phyloP scores from a whole-genome alignment of 169 alveolate genomes.

The Plasmodium coatneyi region DNA sequence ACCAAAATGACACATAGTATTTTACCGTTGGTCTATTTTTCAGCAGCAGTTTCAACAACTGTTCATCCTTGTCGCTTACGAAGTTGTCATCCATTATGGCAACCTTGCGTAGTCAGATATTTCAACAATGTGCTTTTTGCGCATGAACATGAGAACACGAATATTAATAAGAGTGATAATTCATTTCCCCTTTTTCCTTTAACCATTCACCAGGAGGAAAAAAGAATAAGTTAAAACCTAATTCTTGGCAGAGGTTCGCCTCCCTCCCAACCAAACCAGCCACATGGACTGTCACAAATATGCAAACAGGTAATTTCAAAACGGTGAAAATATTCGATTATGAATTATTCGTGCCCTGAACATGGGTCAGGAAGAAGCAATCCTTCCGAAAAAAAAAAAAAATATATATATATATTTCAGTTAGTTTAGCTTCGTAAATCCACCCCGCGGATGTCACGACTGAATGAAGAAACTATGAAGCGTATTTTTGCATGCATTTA shows the following conservation, averaged over 20 bases:
- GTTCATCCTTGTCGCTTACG: conserved; percentile 65
- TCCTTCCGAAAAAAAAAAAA: neutral
- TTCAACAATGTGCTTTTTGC: neutral
- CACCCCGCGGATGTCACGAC: neutral
- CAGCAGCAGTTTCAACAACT: conserved; percentile 44
- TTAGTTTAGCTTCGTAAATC: neutral
- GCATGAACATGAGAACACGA: neutral
- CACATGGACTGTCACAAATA: neutral
- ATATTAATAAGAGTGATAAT: neutral
- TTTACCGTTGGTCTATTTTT: conserved; percentile 62
- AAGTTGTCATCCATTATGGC: conserved; percentile 65
- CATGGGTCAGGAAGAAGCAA: neutral
- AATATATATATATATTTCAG: neutral
- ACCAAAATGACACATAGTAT: neutral
- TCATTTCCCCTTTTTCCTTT: neutral
- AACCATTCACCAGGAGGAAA: neutral
- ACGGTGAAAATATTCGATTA: neutral
- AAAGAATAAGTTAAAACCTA: neutral
- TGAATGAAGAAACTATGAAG: neutral
- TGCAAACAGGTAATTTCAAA: neutral
- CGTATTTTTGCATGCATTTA: neutral
- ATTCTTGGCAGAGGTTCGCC: neutral
- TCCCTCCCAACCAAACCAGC: neutral
- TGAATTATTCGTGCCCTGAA: neutral
- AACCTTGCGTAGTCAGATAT: neutral